Base-by-base conservation (phyloP, 768 basidiomycete genomes). In the Amanita molliuscula region DNA sequence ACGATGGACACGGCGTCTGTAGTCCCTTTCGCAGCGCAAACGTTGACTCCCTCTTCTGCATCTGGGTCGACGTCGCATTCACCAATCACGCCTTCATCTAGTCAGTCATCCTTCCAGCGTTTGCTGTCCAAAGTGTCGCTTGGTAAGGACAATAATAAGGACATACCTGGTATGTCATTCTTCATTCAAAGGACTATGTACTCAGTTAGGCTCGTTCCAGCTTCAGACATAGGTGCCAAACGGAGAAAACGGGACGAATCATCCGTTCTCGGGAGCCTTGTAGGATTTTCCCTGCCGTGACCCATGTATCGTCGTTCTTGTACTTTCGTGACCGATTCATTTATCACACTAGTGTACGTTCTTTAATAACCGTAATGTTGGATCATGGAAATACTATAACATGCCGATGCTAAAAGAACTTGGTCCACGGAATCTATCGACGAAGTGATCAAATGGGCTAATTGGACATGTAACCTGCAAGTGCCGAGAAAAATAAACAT, bases 341-440 rank as follows among this genome's bases (percentile, higher is more conserved):
- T 23, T 34, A 33, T 20, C 21, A 25, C 21, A 46, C 18, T 46
- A 35, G 31, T 35, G 15, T 46, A 46, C 21, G 28, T 26, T 45
- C 31, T 1, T 33, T 18, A 46, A 46, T 46, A 46, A 46, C 35
- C 44, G 16, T 46, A 20, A 20, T 45, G 11, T 34, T 28, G 41
- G 41, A 45, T 45, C 5, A 45, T 45, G 44, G 21, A 46, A 34
- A 25, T 46, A 46, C 15, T 46, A 35, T 46, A 46, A 46, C 44
- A 46, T 47, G 47, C 48, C 23, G 31, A 42, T 48, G 48, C 48
- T 48, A 38, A 37, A 25, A 37, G 9, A 44, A 44, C 44, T 15
- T 20, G 31, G 21, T 46, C 28, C 44, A 35, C 34, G 18, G 34
- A 46, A 34, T 13, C 28, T 11, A 31, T 28, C 25, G 26, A 29